Conservation (phyloP, 2,329 filamentous ascomycete species). For the Arthrobotrys sinensis region DNA sequence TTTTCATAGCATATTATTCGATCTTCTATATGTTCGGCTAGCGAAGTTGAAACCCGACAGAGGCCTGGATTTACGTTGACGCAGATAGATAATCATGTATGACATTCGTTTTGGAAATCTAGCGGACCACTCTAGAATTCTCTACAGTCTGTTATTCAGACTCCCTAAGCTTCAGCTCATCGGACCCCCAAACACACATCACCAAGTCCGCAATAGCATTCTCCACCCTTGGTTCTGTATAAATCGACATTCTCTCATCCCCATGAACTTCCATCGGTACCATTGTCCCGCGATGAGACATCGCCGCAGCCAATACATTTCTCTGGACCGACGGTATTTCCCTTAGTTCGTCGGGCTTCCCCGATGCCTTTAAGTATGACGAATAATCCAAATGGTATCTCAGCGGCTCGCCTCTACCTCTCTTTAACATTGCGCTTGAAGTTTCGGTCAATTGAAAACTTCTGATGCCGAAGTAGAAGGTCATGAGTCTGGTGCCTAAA, state of each 20-base stretch:
- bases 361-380: conserved; percentile 34
- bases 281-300: conserved; percentile 48
- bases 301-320: conserved; percentile 47
- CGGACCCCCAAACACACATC: conserved; percentile 60
- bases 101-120: too few species aligned
- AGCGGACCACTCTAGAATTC: too few species aligned
- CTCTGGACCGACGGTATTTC: conserved; percentile 56
- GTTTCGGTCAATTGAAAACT: conserved; percentile 59
- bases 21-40: too few species aligned
- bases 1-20: not conserved
- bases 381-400: conserved; percentile 58
- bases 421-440: conserved; percentile 45
- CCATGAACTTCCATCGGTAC: conserved; percentile 50
- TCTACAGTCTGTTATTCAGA: not conserved
- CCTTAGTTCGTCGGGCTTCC: not conserved
- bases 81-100: too few species aligned
- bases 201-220: conserved; percentile 58
- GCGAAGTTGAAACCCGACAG: too few species aligned
- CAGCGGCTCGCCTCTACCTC: conserved; percentile 31
- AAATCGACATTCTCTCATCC: conserved; percentile 60
- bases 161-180: conserved; percentile 34
- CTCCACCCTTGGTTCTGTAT: conserved; percentile 53
- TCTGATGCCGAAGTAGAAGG: conserved; percentile 55
- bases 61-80: too few species aligned
- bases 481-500: conserved; percentile 55